Conservation (phyloP, 139 green algal species). For the Raphidocelis subcapitata region DNA sequence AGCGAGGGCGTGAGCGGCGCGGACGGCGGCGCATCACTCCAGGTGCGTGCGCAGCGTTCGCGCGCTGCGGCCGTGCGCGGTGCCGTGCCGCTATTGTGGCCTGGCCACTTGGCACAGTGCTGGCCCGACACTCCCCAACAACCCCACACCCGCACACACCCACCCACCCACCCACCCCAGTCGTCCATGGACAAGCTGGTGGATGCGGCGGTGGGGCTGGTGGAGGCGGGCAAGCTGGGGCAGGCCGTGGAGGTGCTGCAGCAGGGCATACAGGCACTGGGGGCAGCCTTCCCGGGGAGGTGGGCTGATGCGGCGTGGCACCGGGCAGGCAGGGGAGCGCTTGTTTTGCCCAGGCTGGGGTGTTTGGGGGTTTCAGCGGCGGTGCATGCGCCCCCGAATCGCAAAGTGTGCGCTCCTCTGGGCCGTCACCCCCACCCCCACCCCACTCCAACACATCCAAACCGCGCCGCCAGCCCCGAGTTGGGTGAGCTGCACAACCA, state of each 20-base stretch:
- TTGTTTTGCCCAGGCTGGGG: background rate
- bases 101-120: background rate
- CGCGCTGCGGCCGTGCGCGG: no score
- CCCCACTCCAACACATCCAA: background rate
- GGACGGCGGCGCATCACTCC: background rate
- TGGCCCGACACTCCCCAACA: background rate
- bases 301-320: conserved; percentile 1
- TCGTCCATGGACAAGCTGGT: conserved; percentile 37
- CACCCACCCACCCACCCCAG: background rate
- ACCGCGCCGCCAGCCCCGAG: conserved; percentile 32
- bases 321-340: no score
- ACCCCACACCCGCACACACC: background rate
- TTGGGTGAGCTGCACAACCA: conserved; percentile 59
- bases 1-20: background rate
- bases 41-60: no score
- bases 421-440: background rate
- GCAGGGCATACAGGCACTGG: conserved; percentile 42
- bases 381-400: no score
- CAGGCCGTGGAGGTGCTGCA: conserved; percentile 43
- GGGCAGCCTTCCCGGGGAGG: conserved; percentile 38
- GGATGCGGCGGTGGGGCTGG: conserved; percentile 42
- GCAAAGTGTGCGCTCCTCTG: no score
- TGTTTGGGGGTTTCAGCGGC: no score
- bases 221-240: conserved; percentile 35
- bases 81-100: no score